Base-by-base conservation (phyloP, 495 filamentous ascomycete species). In the Terfezia boudieri region DNA sequence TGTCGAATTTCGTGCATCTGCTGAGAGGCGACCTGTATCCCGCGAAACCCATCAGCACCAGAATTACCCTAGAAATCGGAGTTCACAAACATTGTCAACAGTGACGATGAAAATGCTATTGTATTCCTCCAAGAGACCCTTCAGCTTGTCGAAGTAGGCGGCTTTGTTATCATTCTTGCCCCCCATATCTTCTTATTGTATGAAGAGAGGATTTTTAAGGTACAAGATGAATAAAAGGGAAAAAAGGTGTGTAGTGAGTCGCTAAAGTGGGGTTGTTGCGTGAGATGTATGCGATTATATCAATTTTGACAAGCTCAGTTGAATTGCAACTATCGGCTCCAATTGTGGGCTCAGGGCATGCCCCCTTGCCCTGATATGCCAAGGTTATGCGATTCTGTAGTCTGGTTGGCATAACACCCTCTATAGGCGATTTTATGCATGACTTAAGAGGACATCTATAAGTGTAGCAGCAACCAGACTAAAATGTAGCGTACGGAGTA, bases 1-100 rank as follows among this genome's bases (percentile, higher is more conserved):
- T 79, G 73, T 71, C 90, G 83, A 70, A 96, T 96, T 78, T 99
- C 90, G 83, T 99, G 90, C 90, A 99, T 99, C 80, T 99, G 90
- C 81, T 99, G 90, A 55, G 90, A 99, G 70, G 80, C 83, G 72
- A 84, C 72, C 73, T 65, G 22, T 55, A 50, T 16, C 50, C 22
- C 38, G 49, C 20, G 56, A 62, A 73, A 68, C 66, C 64, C 60
- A 70, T 65, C 54, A 22, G 7, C 2, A 49, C 17, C 22, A 26
- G 12, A 23, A 43, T 4, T 51, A 38, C 26, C 10, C 7, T 37
- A 3, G 37, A 48, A 20, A 50, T 46, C 22, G 2, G 9, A 46
- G 38, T 41, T 60, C 58, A 50, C 73, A 32, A 32, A 81, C 84
- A 89, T 90, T 92, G 78, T 92, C 85, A 70, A 92, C 83, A 64